Conservation (phyloP, 139 green algal genomes). For the Dunaliella primolecta region DNA sequence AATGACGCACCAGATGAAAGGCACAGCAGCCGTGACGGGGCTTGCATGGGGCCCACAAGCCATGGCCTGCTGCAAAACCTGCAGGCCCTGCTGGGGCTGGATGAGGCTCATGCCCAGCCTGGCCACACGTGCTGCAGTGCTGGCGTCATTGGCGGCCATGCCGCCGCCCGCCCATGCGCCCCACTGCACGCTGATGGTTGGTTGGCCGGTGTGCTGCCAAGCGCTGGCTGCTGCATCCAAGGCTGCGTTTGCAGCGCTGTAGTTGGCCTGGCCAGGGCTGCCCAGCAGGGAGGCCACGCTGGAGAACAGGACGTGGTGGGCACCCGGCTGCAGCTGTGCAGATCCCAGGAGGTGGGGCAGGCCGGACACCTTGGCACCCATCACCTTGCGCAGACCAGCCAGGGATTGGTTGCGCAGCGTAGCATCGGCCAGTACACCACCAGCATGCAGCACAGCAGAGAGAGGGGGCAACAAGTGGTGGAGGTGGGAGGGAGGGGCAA, state of each 20-base stretch:
- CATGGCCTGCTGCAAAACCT: conserved; percentile 34
- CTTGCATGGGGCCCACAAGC: neutral
- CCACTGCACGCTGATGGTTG: conserved; percentile 69
- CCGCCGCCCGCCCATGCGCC: conserved; percentile 69
- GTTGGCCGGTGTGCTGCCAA: conserved; percentile 22
- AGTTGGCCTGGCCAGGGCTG: conserved; percentile 74
- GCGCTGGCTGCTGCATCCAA: conserved; percentile 41
- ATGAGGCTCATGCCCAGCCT: conserved; percentile 65
- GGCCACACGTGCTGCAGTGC: conserved; percentile 51
- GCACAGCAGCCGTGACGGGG: conserved; percentile 22
- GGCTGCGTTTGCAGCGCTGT: conserved; percentile 68
- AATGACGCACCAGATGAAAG: conserved; percentile 39
- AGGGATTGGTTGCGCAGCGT: conserved; percentile 60
- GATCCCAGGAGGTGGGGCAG: neutral
- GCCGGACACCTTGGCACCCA: conserved; percentile 37
- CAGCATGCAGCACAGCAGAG: conserved; percentile 64
- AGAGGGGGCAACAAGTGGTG: conserved; percentile 8
- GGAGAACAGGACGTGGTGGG: conserved; percentile 53
- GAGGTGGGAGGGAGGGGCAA: conserved; percentile 50
- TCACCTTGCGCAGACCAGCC: conserved; percentile 38
- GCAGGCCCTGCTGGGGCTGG: conserved; percentile 47
- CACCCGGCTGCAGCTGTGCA: neutral
- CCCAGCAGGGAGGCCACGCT: conserved; percentile 65
- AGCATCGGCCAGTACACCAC: conserved; percentile 69
- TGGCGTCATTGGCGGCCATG: conserved; percentile 55